Conservation (phyloP, 768 basidiomycete genomes). For the Lyophyllum shimeji region DNA sequence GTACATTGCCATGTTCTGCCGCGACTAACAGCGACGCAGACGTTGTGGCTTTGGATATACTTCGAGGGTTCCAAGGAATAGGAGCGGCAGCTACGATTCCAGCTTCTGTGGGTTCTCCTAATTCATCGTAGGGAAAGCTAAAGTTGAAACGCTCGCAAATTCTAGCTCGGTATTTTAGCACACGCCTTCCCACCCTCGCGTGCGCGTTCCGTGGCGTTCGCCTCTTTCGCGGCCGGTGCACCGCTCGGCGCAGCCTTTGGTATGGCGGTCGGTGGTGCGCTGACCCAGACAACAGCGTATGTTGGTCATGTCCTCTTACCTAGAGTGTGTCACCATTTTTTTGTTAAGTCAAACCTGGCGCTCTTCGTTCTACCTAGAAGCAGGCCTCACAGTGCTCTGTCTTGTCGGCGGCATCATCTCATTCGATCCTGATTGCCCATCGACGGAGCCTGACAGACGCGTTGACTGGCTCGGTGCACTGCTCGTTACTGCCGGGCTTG, state of each 20-base stretch:
- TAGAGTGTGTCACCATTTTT: background rate
- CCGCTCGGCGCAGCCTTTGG: conserved; percentile 80
- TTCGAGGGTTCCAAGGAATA: conserved; percentile 80
- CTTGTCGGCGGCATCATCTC: conserved; percentile 52
- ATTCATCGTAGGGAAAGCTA: background rate
- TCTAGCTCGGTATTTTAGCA: conserved; percentile 79
- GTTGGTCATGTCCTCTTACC: conserved; percentile 11
- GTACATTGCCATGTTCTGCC: background rate
- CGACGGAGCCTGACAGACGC: conserved; percentile 39
- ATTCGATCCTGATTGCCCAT: conserved; percentile 59
- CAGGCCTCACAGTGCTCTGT: conserved; percentile 55
- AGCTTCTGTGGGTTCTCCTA: conserved; percentile 49
- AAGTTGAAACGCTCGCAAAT: background rate
- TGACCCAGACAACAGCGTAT: conserved; percentile 54
- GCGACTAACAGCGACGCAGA: conserved; percentile 33
- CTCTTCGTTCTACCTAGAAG: conserved; percentile 54
- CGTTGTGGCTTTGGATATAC: conserved; percentile 59
- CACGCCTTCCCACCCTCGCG: conserved; percentile 67
- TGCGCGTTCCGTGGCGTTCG: conserved; percentile 74
- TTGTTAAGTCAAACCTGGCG: conserved; percentile 59
- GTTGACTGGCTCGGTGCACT: conserved; percentile 77
- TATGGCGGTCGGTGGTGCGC: conserved; percentile 64
- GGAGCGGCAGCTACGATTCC: conserved; percentile 78
- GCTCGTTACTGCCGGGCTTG: conserved; percentile 60
- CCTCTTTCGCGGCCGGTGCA: conserved; percentile 82